These are phyloP conservation scores for Alternaria gaisen DNA, from an alignment of 2,329 filamentous ascomycete genomes.

Conservation along the genomic window DNA sequence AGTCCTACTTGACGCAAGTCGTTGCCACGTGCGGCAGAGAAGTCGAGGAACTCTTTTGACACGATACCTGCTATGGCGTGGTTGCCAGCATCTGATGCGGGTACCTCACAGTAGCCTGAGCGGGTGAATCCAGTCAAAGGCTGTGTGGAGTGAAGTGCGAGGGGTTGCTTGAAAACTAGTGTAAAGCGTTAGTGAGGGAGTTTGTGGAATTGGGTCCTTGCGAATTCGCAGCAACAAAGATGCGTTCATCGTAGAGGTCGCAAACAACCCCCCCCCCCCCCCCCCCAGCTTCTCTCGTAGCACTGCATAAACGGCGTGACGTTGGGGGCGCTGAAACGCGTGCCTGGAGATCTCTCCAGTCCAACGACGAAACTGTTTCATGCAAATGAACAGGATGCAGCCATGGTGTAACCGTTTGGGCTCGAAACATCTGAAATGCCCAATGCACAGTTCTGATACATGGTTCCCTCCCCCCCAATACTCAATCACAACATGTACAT, in stretches of 20 bases:
- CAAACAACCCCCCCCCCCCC: not conserved
- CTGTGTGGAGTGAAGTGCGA: slow-evolving; percentile 64
- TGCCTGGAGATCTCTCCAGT: slow-evolving; percentile 4
- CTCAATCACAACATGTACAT: not conserved
- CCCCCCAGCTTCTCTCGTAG: not conserved
- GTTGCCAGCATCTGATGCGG: slow-evolving; percentile 64
- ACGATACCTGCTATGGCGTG: slow-evolving; percentile 67
- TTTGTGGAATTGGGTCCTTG: not conserved
- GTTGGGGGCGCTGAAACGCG: slow-evolving; percentile 9
- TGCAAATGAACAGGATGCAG: slow-evolving; percentile 8
- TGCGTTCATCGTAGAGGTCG: not conserved
- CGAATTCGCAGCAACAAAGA: not conserved
- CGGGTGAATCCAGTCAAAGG: slow-evolving; percentile 69
- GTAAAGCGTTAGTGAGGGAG: not conserved
- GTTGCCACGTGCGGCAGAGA: slow-evolving; percentile 66
- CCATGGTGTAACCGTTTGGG: not conserved
- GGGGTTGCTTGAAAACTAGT: slow-evolving; percentile 42
- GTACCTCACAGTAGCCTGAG: slow-evolving; percentile 68
- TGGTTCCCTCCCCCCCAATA: too few species aligned
- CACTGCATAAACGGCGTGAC: not conserved
- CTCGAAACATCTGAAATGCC: not conserved
- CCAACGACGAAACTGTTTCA: slow-evolving; percentile 12
- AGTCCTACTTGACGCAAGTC: slow-evolving; percentile 65
- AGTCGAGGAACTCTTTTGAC: slow-evolving; percentile 69
- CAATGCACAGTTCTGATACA: not conserved